These are phyloP conservation scores for Pharus latifolius DNA, from an alignment of 176 grass and related monocot genomes.

Conservation along the genomic window DNA sequence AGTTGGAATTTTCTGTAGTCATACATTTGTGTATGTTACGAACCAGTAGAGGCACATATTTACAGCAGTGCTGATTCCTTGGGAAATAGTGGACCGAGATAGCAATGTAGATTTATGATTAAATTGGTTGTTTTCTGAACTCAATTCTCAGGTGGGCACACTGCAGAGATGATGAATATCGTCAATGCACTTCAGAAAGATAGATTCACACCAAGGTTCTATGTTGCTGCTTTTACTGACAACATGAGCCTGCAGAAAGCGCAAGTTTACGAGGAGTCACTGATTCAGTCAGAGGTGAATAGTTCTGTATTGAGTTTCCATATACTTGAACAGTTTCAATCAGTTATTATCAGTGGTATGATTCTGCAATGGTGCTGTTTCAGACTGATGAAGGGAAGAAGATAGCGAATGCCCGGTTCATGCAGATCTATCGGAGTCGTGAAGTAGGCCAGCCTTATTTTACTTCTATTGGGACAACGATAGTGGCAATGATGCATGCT, in stretches of 20 bases:
- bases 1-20: no score
- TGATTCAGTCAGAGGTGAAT: slow-evolving; percentile 39
- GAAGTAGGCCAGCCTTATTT: slow-evolving; percentile 97
- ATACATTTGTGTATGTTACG: no score
- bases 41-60: no score
- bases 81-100: no score
- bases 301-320: neutral
- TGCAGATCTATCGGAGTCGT: slow-evolving; percentile 91
- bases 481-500: slow-evolving; percentile 71
- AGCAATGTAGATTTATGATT: no score
- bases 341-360: neutral
- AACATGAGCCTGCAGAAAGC: slow-evolving; percentile 95
- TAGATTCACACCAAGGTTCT: slow-evolving; percentile 68
- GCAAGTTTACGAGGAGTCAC: slow-evolving; percentile 63
- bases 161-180: slow-evolving; percentile 91
- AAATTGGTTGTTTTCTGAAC: neutral
- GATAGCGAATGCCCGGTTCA: slow-evolving; percentile 34
- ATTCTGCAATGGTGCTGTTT: slow-evolving; percentile 13
- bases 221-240: slow-evolving; percentile 82
- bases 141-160: slow-evolving; percentile 61
- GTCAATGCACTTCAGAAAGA: slow-evolving; percentile 58
- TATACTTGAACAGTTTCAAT: neutral
- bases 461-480: slow-evolving; percentile 69
- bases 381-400: slow-evolving; percentile 30
- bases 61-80: no score